phyloP scores from a whole-genome alignment of 2,329 filamentous ascomycete species.

The Neopestalotiopsis rosae region DNA sequence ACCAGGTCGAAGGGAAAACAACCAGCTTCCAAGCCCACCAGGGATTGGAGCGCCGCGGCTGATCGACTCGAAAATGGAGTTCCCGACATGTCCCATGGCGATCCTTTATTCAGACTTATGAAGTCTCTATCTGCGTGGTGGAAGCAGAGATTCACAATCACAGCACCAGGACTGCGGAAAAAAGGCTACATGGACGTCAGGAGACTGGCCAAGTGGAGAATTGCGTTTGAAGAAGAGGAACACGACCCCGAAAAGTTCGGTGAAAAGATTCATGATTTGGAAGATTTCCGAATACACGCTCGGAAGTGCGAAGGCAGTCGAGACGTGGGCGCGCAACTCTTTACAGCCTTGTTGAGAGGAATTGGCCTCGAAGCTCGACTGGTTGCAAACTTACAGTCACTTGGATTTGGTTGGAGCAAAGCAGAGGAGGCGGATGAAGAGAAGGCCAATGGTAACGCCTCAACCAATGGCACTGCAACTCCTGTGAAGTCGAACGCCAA shows the following conservation, averaged over 20 bases:
- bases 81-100: slow-evolving; percentile 80
- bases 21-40: slow-evolving; percentile 39
- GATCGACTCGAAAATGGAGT: slow-evolving; percentile 71
- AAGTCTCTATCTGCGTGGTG: slow-evolving; percentile 83
- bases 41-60: slow-evolving; percentile 77
- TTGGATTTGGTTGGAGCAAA: slow-evolving; percentile 92
- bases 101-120: slow-evolving; percentile 79
- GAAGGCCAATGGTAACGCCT: slow-evolving; percentile 37
- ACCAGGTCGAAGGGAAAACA: slow-evolving; percentile 29
- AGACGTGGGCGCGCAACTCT: slow-evolving; percentile 87
- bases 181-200: slow-evolving; percentile 84
- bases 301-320: slow-evolving; percentile 78
- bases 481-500: slow-evolving; percentile 20
- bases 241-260: slow-evolving; percentile 72
- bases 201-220: slow-evolving; percentile 74
- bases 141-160: slow-evolving; percentile 82
- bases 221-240: slow-evolving; percentile 68
- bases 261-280: slow-evolving; percentile 71
- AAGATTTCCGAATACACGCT: slow-evolving; percentile 73
- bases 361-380: slow-evolving; percentile 83
- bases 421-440: slow-evolving; percentile 74
- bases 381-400: slow-evolving; percentile 82
- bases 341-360: slow-evolving; percentile 82
- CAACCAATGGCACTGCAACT: slow-evolving; percentile 23
- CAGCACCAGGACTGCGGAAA: slow-evolving; percentile 83